phyloP scores from a whole-genome alignment of 805 yeast genomes.

The Candida multigemmis region DNA sequence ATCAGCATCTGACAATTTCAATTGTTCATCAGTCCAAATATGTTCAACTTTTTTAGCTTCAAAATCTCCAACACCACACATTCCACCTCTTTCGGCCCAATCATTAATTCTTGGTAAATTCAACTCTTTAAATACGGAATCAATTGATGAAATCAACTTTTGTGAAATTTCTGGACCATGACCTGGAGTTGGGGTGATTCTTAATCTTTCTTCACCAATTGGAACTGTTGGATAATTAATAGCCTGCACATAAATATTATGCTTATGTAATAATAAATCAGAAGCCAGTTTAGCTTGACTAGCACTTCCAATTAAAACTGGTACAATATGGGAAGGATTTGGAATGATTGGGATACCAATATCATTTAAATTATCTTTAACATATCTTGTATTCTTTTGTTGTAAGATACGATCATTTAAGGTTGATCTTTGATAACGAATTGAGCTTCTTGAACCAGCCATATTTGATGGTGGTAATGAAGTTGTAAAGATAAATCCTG shows the following conservation, averaged over 20 bases:
- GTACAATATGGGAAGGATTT: constrained; percentile 95
- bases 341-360: constrained; percentile 93
- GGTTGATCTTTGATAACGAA: constrained; percentile 73
- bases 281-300: constrained; percentile 86
- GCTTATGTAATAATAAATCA: constrained; percentile 75
- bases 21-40: constrained; percentile 83
- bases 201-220: constrained; percentile 88
- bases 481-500: constrained; percentile 96
- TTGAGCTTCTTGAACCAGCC: constrained; percentile 91
- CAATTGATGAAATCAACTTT: constrained; percentile 68
- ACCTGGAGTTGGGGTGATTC: constrained; percentile 99
- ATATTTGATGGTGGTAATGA: constrained; percentile 94
- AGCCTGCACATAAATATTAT: constrained; percentile 92
- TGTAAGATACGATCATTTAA: constrained; percentile 73
- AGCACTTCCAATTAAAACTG: constrained; percentile 91
- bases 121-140: constrained; percentile 69
- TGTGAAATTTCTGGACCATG: constrained; percentile 74
- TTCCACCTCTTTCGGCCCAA: constrained; percentile 80
- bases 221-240: constrained; percentile 98
- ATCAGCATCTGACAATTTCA: constrained; percentile 51
- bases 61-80: constrained; percentile 76
- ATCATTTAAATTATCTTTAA: constrained; percentile 58
- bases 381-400: constrained; percentile 79
- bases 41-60: constrained; percentile 42
- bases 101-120: constrained; percentile 65